Evolutionary conservation across 768 basidiomycete species (phyloP), one percentile per base, ranked within the genome.

Genomic region (Boletus tomentosulus): DNA sequence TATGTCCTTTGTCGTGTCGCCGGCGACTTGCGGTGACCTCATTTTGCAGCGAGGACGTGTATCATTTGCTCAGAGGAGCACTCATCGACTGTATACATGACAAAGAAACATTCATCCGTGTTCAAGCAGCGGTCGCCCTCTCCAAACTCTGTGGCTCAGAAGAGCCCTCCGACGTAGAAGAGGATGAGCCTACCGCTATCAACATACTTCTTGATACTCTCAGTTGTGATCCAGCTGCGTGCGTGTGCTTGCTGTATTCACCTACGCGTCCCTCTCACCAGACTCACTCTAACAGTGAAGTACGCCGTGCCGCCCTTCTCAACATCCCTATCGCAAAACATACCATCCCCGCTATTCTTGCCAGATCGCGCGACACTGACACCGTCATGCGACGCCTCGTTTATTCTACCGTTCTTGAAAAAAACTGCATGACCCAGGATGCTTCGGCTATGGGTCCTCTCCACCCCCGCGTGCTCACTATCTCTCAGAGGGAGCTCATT

Each of bases 291-390:
- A 24, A 25, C 62, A 94, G 92, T 3, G 95, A 98, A 46, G 95
- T 98, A 19, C 93, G 96, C 4, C 83, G 87, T 31, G 84, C 86
- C 0, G 81, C 83, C 1, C 73, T 97, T 0, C 74, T 86, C 53
- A 89, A 90, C 59, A 77, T 95, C 1, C 82, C 86, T 1, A 67
- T 85, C 8, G 77, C 75, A 33, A 62, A 70, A 0, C 61, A 69
- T 0, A 88, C 86, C 0, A 71, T 98, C 0, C 77, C 84, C 0
- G 72, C 75, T 33, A 78, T 98, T 41, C 78, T 98, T 10, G 76
- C 79, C 1, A 83, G 95, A 28, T 86, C 84, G 3, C 82, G 90
- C 22, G 96, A 98, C 65, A 76, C 82, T 15, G 96, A 97, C 60
- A 72, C 79, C 0, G 76, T 77, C 42, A 77, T 89, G 37, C 88